These are phyloP conservation scores for Chaetomium sp. DNA, from an alignment of 2,329 filamentous ascomycete genomes.

Conservation along the genomic window DNA sequence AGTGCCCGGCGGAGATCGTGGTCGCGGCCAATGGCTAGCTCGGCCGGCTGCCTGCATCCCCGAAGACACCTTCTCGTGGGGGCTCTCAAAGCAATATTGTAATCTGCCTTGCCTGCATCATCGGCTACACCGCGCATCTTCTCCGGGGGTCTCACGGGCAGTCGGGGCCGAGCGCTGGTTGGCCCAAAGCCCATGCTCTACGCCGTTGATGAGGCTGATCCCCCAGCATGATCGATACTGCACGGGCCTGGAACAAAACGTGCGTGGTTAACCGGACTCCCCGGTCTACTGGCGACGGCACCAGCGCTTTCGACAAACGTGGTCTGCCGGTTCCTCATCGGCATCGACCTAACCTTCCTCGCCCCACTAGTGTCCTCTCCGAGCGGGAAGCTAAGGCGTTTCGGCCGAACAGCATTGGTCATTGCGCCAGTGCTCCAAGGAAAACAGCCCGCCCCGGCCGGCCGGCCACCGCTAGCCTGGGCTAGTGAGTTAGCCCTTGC, in stretches of 20 bases:
- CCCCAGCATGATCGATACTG: slow-evolving; percentile 10
- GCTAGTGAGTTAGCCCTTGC: not conserved
- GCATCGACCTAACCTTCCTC: not conserved
- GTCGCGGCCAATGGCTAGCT: not conserved
- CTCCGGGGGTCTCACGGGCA: not conserved
- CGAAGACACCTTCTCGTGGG: not conserved
- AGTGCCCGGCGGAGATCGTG: not conserved
- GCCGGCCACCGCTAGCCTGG: not conserved
- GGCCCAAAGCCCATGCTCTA: not conserved
- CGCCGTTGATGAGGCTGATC: not conserved
- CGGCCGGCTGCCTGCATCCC: not conserved
- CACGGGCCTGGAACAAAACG: not conserved
- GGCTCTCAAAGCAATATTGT: not conserved
- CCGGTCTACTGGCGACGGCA: not conserved
- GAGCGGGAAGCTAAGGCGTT: not conserved
- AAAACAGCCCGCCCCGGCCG: not conserved
- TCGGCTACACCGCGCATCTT: not conserved
- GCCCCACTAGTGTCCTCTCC: not conserved
- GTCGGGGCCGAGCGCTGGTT: not conserved
- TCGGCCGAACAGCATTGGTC: slow-evolving; percentile 11
- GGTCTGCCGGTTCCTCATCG: not conserved
- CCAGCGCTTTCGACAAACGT: not conserved
- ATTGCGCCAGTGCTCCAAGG: not conserved
- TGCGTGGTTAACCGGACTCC: not conserved
- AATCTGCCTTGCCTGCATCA: not conserved